Conservation (phyloP, 306 rosid genomes). For the Vicia villosa region DNA sequence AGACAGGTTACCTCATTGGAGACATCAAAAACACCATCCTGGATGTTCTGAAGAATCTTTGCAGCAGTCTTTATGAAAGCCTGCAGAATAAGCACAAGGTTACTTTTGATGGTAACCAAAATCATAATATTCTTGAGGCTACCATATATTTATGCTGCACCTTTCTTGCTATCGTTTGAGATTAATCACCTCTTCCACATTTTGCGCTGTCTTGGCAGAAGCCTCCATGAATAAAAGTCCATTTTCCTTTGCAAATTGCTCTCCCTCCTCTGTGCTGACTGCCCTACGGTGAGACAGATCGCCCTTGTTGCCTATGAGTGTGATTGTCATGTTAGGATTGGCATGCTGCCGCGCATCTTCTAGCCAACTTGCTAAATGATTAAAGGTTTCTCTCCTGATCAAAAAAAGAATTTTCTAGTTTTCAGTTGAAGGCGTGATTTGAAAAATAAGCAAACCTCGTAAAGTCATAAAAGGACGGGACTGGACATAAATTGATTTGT, state of each 20-base stretch:
- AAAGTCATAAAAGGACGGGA: too few species aligned
- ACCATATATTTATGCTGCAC: not conserved
- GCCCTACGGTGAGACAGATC: conserved; percentile 94
- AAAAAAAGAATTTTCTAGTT: conserved; percentile 26
- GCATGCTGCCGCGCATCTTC: conserved; percentile 99
- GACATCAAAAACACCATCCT: conserved; percentile 88
- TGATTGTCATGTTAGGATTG: conserved; percentile 93
- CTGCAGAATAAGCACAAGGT: conserved; percentile 45
- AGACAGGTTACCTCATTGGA: conserved; percentile 78
- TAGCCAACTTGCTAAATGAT: conserved; percentile 85
- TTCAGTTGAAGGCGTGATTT: conserved; percentile 16
- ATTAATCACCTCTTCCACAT: conserved; percentile 85
- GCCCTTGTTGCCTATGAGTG: conserved; percentile 87
- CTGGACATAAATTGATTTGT: conserved; percentile 18
- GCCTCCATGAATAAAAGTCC: conserved; percentile 96
- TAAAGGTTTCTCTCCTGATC: conserved; percentile 86
- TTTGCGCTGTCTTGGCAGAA: conserved; percentile 94
- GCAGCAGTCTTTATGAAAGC: conserved; percentile 91
- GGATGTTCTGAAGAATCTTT: conserved; percentile 89
- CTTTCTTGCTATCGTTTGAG: conserved; percentile 17
- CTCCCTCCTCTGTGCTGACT: conserved; percentile 96
- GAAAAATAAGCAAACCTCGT: conserved; percentile 10
- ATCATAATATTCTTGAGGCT: not conserved
- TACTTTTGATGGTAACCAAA: conserved; percentile 10
- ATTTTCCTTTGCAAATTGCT: conserved; percentile 93